Conservation (phyloP, 148 eudicot species). For the Fagopyrum esculentum region DNA sequence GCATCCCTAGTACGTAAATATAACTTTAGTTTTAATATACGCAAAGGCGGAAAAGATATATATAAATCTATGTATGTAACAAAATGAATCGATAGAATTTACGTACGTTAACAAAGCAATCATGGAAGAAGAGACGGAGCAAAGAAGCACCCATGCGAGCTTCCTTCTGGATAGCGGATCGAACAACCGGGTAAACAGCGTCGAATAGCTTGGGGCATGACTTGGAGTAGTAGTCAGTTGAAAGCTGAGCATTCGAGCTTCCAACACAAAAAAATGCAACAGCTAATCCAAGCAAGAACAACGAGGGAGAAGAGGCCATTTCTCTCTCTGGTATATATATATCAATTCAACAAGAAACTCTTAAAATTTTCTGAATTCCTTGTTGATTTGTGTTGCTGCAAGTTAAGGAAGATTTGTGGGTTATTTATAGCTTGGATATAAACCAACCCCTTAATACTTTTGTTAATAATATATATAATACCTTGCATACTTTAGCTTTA, state of each 20-base stretch:
- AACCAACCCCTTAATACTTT: no score
- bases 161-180: constrained; percentile 53
- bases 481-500: neutral
- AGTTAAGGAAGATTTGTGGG: constrained; percentile 25
- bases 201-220: constrained; percentile 52
- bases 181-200: constrained; percentile 41
- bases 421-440: constrained; percentile 15
- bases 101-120: constrained; percentile 80
- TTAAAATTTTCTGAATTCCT: no score
- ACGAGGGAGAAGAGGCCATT: constrained; percentile 39
- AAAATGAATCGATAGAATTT: neutral
- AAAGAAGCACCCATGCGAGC: constrained; percentile 89
- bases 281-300: constrained; percentile 18
- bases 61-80: neutral
- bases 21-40: no score
- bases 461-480: no score
- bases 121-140: constrained; percentile 80
- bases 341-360: neutral
- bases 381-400: neutral
- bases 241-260: constrained; percentile 59
- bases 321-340: neutral
- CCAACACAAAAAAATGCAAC: constrained; percentile 32
- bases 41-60: no score
- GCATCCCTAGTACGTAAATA: constrained; percentile 43
- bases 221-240: constrained; percentile 43